A percentile compares a stretch with the other conserved stretches of the same genome.
These are phyloP conservation scores for Reutealis trisperma DNA, from an alignment of 345 rosid species.

Conservation along the genomic window DNA sequence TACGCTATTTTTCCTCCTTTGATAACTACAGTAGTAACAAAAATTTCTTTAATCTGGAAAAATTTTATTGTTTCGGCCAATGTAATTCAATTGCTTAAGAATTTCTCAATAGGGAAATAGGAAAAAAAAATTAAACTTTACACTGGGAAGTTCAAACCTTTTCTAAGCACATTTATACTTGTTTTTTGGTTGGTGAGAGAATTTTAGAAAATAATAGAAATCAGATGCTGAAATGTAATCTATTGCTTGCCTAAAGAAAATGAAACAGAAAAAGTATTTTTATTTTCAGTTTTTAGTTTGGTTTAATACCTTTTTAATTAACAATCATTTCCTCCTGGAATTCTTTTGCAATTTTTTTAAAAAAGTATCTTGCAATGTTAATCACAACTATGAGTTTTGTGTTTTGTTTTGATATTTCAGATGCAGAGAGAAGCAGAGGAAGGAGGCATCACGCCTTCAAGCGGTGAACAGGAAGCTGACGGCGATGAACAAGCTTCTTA, in stretches of 20 bases:
- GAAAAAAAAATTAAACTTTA: neutral
- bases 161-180: neutral
- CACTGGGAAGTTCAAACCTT: neutral
- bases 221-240: neutral
- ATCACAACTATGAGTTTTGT: neutral
- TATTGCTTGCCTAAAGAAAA: neutral
- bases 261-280: neutral
- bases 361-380: neutral
- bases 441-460: slow-evolving; percentile 97
- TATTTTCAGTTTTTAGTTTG: neutral
- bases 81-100: neutral
- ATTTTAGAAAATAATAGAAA: neutral
- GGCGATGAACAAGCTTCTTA: slow-evolving; percentile 98
- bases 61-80: neutral
- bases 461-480: slow-evolving; percentile 93
- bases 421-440: slow-evolving; percentile 99
- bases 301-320: neutral
- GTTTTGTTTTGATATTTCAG: slow-evolving; percentile 44
- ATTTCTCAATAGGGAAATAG: too few species aligned
- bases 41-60: too few species aligned
- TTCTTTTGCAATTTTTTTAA: neutral
- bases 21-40: neutral
- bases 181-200: neutral
- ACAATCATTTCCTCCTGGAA: neutral
- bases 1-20: neutral